Base-by-base conservation (phyloP, 1,139 yeast species). In the Pichia sp. region DNA sequence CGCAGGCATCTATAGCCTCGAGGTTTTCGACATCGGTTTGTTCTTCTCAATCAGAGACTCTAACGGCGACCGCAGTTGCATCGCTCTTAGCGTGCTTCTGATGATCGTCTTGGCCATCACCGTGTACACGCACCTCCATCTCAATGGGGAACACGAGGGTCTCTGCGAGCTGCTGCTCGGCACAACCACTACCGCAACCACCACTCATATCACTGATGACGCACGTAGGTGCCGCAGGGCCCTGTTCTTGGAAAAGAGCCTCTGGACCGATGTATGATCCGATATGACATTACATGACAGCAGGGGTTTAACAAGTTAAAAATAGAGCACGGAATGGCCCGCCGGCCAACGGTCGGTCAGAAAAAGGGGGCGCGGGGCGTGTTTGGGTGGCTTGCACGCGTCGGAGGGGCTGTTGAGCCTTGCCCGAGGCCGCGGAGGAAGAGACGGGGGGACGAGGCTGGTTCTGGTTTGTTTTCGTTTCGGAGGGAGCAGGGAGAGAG, bases 1-100 rank as follows among this genome's bases (percentile, higher is more conserved):
- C 64, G 75, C 86, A 0, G 97, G 97, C 0, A 69, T 90, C 1
- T 90, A 90, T 66, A 87, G 90, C 64, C 75, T 88, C 66, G 95
- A 90, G 62, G 74, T 85, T 38, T 87, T 92, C 61, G 70, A 90
- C 62, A 77, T 88, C 45, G 97, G 97, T 0, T 70, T 87, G 13
- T 85, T 87, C 63, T 79, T 85, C 47, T 69, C 85, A 15, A 84
- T 84, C 64, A 73, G 73, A 58, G 75, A 81, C 61, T 70, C 71
- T 15, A 52, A 68, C 5, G 81, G 75, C 19, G 64, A 65, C 56
- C 67, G 67, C 40, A 61, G 64, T 45, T 76, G 70, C 60, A 67
- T 68, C 45, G 61, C 64, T 4, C 78, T 80, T 50, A 81, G 83
- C 0, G 68, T 75, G 54, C 58, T 76, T 6, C 82, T 82, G 80